These are phyloP conservation scores for Colletotrichum gigasporum DNA, from an alignment of 2,329 filamentous ascomycete species.

Conservation along the genomic window DNA sequence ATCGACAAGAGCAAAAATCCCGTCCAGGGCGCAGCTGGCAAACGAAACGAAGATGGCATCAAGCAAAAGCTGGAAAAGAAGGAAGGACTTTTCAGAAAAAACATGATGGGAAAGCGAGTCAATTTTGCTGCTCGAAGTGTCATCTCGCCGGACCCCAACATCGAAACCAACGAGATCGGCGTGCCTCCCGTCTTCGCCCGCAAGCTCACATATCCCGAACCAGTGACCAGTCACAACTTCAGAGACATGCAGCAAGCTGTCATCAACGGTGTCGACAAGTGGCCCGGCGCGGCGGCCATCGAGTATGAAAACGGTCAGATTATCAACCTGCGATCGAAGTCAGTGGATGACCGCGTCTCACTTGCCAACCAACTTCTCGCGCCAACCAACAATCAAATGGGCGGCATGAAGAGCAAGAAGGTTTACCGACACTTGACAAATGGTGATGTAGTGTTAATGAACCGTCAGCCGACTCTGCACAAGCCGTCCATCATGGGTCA, in stretches of 20 bases:
- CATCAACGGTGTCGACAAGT: slow-evolving; percentile 91
- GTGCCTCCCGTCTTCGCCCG: slow-evolving; percentile 97
- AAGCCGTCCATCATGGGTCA: slow-evolving; percentile 99
- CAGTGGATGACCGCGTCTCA: slow-evolving; percentile 85
- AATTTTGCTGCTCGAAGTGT: slow-evolving; percentile 98
- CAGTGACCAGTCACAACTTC: slow-evolving; percentile 97
- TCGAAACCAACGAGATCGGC: slow-evolving; percentile 98
- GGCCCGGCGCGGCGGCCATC: slow-evolving; percentile 93
- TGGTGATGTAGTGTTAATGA: slow-evolving; percentile 98
- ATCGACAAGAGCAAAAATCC: slow-evolving; percentile 92
- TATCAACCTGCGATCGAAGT: slow-evolving; percentile 87
- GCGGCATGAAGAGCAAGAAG: slow-evolving; percentile 89
- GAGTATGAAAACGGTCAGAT: slow-evolving; percentile 96
- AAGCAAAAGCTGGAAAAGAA: slow-evolving; percentile 99
- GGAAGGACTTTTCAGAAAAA: slow-evolving; percentile 96
- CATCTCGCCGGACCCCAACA: slow-evolving; percentile 97
- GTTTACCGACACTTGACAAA: slow-evolving; percentile 96
- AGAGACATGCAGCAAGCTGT: slow-evolving; percentile 95
- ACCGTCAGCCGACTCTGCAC: slow-evolving; percentile 95
- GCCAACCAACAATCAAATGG: slow-evolving; percentile 78
- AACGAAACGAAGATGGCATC: slow-evolving; percentile 88
- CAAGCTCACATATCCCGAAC: slow-evolving; percentile 96
- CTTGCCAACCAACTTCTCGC: slow-evolving; percentile 93
- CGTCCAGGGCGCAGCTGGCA: slow-evolving; percentile 78
- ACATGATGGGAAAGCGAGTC: slow-evolving; percentile 99